A percentile compares a stretch with the other conserved stretches of the same genome.
These are phyloP conservation scores for Tripterygium wilfordii DNA, from an alignment of 177 flowering plant species.

Conservation along the genomic window DNA sequence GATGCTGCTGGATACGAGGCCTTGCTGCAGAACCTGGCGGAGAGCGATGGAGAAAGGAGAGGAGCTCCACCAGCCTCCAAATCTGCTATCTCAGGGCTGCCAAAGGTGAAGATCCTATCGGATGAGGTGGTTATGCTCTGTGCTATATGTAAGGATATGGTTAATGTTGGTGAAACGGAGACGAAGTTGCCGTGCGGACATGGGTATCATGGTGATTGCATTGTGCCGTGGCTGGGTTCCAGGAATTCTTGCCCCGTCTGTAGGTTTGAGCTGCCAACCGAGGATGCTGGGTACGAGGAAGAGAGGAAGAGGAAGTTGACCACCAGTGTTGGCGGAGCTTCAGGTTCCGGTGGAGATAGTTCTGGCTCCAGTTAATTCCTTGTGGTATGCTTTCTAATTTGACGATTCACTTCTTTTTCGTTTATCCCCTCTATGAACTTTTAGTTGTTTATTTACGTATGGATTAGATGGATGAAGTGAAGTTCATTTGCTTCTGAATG, in stretches of 20 bases:
- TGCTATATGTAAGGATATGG: conserved; percentile 68
- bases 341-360: conserved; percentile 28
- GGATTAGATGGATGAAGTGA: not conserved
- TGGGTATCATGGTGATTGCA: conserved; percentile 77
- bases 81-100: conserved; percentile 39
- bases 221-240: conserved; percentile 68
- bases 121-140: conserved; percentile 43
- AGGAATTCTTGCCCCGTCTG: conserved; percentile 87
- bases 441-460: not conserved
- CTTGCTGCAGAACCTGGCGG: conserved; percentile 69
- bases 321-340: conserved; percentile 22
- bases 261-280: conserved; percentile 76
- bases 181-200: conserved; percentile 82
- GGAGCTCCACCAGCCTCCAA: conserved; percentile 86
- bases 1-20: conserved; percentile 78
- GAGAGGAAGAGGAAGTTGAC: conserved; percentile 49
- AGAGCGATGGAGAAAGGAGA: conserved; percentile 53
- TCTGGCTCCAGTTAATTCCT: conserved; percentile 11
- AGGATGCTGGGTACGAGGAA: conserved; percentile 74
- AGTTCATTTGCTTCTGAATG: not conserved
- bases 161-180: conserved; percentile 46
- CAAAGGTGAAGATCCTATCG: conserved; percentile 27
- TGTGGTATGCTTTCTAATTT: no score
- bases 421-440: no score
- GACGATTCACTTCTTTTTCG: no score